These are phyloP conservation scores for Pseudogymnoascus sp. DNA, from an alignment of 2,329 filamentous ascomycete species.

Conservation along the genomic window DNA sequence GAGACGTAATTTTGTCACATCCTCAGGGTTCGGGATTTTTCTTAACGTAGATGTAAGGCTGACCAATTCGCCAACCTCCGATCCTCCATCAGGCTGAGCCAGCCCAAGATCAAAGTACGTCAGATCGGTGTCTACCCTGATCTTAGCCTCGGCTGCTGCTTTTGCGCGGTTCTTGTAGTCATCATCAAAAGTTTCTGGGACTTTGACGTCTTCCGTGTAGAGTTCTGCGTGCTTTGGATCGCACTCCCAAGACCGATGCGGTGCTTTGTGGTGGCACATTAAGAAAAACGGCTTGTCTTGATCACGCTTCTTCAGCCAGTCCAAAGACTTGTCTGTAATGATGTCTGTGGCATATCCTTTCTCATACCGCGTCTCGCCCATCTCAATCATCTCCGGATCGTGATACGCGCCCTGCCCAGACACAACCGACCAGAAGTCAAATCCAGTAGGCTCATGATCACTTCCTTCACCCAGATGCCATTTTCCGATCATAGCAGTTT, in stretches of 20 bases:
- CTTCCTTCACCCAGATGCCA: constrained; percentile 48
- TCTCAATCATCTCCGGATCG: constrained; percentile 45
- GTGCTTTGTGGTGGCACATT: constrained; percentile 53
- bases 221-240: constrained; percentile 43
- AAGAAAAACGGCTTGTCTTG: constrained; percentile 42
- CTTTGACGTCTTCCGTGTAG: constrained; percentile 40
- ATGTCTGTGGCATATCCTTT: constrained; percentile 46
- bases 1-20: constrained; percentile 31
- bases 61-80: constrained; percentile 34
- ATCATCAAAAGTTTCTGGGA: constrained; percentile 48
- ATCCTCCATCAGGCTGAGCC: constrained; percentile 45
- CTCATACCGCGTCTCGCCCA: constrained; percentile 29
- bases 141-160: constrained; percentile 45
- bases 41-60: constrained; percentile 26
- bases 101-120: constrained; percentile 48
- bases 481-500: constrained; percentile 48
- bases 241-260: constrained; percentile 48
- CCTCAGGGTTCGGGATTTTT: constrained; percentile 36
- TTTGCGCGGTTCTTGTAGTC: constrained; percentile 49
- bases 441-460: constrained; percentile 42
- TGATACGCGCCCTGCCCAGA: constrained; percentile 48
- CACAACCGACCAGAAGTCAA: constrained; percentile 47
- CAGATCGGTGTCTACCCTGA: constrained; percentile 45
- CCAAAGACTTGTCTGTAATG: constrained; percentile 45
- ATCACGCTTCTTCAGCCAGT: constrained; percentile 36